Conservation (phyloP, 2,329 filamentous ascomycete species). For the Epichloe scottii region DNA sequence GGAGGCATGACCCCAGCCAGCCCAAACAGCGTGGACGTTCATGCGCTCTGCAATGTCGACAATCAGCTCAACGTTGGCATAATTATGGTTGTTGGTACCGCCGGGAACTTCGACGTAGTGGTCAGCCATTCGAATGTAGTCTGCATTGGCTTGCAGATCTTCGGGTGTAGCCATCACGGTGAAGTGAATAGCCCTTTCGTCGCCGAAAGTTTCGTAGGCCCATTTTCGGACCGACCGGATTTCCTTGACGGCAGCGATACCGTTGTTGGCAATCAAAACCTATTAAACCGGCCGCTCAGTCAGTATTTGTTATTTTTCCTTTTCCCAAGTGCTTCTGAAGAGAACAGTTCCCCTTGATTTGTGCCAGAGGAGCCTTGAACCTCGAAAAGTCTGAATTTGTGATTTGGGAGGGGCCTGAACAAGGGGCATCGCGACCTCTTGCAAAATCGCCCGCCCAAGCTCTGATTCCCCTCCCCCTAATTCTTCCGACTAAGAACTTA, state of each 20-base stretch:
- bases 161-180: slow-evolving; percentile 99
- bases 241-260: slow-evolving; percentile 98
- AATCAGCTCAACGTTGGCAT: slow-evolving; percentile 98
- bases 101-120: slow-evolving; percentile 98
- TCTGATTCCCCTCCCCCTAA: neutral
- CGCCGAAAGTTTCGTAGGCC: slow-evolving; percentile 98
- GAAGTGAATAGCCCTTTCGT: slow-evolving; percentile 96
- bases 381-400: too few relatives aligned
- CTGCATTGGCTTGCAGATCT: slow-evolving; percentile 92
- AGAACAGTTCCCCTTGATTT: neutral
- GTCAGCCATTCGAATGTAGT: slow-evolving; percentile 99
- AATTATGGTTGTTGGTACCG: slow-evolving; percentile 99
- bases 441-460: neutral
- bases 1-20: slow-evolving; percentile 97
- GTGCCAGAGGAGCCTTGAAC: neutral
- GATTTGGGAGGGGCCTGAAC: too few relatives aligned
- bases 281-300: slow-evolving; percentile 23
- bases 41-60: slow-evolving; percentile 97
- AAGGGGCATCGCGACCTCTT: neutral
- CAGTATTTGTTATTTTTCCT: neutral
- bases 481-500: slow-evolving; percentile 34
- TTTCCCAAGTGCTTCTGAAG: too few relatives aligned
- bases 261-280: slow-evolving; percentile 99
- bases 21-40: slow-evolving; percentile 97
- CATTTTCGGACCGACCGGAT: slow-evolving; percentile 99